Evolutionary conservation across 768 basidiomycete species (phyloP), one percentile per base, ranked within the genome.

Genomic region (Saitozyma podzolica): DNA sequence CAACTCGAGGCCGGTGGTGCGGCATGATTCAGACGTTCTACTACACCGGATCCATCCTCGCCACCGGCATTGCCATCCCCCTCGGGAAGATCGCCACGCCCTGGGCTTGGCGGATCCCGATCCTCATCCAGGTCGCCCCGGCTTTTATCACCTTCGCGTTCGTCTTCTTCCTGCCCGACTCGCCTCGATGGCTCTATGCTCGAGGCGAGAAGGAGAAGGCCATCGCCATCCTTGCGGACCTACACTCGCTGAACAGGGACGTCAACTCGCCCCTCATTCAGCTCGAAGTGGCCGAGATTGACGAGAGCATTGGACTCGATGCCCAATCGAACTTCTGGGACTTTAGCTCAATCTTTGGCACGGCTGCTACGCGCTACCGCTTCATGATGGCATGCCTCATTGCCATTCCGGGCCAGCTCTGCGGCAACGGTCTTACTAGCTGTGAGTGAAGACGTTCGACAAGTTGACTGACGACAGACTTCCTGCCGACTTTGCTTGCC

Each of bases 21-120:
- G 85, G 85, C 3, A 82, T 84, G 58, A 70, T 84, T 51, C 84
- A 85, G 66, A 84, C 84, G 14, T 84, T 84, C 70, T 84, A 80
- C 69, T 84, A 85, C 66, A 80, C 84, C 47, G 43, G 57, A 8
- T n/a, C 37, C 13, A 45, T 54, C 53, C 19, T 39, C 40, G 85
- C 84, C 1, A 83, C 82, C n/a, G 85, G 84, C 5, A 84, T 86
- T 82, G 83, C 85, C 81, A 83, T 86, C 13, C 76, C 83, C 0
- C 85, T 83, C 16, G 84, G 84, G 9, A 80, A 75, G 58, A 83
- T 75, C 62, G 42, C 70, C 10, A 82, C 69, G 54, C 79, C 84
- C 3, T 72, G 78, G 72, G 81, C 84, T 13, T 86, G 84, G 84
- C 78, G 84, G 48, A 73, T 84, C 11, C 84, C 84, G 14, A 67